A percentile compares a stretch with the other conserved stretches of the same genome.
Evolutionary conservation across 2,329 filamentous ascomycete species (phyloP).

Genomic region (Ilyonectria destructans): DNA sequence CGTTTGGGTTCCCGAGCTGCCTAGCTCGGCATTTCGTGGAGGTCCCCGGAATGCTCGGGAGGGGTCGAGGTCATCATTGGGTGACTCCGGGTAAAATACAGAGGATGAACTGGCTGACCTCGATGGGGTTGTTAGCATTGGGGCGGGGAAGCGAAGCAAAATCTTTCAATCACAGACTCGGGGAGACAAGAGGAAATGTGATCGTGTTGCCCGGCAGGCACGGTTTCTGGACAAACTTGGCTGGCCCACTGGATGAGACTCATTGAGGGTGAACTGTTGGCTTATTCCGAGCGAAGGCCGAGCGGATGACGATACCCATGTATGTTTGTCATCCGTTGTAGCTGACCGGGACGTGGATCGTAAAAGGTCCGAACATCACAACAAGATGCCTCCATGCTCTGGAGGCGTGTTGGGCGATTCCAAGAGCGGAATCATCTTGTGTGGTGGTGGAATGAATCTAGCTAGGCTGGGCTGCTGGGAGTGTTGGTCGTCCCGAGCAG

Average conservation of each 20-base stretch:
- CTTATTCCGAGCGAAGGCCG: background rate
- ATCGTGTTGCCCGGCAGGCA: background rate
- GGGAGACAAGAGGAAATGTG: background rate
- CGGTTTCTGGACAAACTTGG: background rate
- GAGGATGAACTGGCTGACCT: constrained; percentile 15
- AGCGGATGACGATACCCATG: background rate
- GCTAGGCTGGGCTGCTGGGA: constrained; percentile 5
- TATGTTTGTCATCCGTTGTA: background rate
- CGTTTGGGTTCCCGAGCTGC: background rate
- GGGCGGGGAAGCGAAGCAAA: background rate
- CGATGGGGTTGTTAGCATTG: background rate
- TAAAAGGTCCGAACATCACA: background rate
- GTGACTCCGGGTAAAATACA: constrained; percentile 10
- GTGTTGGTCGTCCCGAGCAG: background rate
- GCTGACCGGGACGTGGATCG: background rate
- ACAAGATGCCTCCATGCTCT: background rate
- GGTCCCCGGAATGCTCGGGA: constrained; percentile 28
- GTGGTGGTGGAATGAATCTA: constrained; percentile 12
- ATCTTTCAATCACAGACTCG: background rate
- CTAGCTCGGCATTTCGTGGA: constrained; percentile 4
- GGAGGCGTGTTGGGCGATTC: background rate
- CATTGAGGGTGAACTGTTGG: background rate
- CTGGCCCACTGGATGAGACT: background rate
- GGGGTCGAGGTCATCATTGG: constrained; percentile 16
- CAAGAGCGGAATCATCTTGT: background rate